Evolutionary conservation across 768 basidiomycete species (phyloP), one percentile per base, ranked within the genome.

Genomic region (Boletus rubropictus): DNA sequence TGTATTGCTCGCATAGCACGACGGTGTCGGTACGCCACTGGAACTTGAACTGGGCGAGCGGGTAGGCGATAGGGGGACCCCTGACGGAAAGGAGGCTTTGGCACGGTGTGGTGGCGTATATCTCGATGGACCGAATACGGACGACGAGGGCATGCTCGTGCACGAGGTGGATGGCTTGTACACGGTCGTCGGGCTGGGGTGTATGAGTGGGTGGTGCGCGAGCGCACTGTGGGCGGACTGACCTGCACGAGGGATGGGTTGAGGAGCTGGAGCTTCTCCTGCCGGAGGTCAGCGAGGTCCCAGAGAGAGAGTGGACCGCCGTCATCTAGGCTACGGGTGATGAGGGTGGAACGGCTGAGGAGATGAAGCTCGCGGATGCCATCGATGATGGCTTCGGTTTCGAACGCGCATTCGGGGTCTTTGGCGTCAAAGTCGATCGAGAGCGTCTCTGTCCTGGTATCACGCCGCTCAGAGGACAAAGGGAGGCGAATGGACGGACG

Each of bases 21-120:
- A 78, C 68, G 25, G 66, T 74, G 61, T 83, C 81, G 34, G 82
- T 66, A n/a, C 66, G 69, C 77, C 78, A 83, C 36, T 69, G 77
- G 70, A 78, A 82, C 42, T 64, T 60, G 63, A 77, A 69, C 25
- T 62, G 63, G 12, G 72, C 66, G 34, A 78, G 56, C 1, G 82
- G 80, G 29, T 71, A 65, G 5, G 78, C 60, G 29, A 66, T 49
- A 18, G 53, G 55, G 2, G 55, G 42, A 2, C 52, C 49, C 5
- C 29, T 50, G 36, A 33, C 47, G 15, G 51, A 45, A 39, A 55
- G 53, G 38, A 59, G 46, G 40, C 25, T 58, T 0, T 36, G 52
- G 12, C 58, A 56, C 6, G 67, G 60, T 11, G 53, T 47, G 38
- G 72, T 55, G 14, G 66, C 54, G 55, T 77, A 80, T 20, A 78